Evolutionary conservation across 495 filamentous ascomycete genomes (phyloP).

Genomic region (Lepraria neglecta): DNA sequence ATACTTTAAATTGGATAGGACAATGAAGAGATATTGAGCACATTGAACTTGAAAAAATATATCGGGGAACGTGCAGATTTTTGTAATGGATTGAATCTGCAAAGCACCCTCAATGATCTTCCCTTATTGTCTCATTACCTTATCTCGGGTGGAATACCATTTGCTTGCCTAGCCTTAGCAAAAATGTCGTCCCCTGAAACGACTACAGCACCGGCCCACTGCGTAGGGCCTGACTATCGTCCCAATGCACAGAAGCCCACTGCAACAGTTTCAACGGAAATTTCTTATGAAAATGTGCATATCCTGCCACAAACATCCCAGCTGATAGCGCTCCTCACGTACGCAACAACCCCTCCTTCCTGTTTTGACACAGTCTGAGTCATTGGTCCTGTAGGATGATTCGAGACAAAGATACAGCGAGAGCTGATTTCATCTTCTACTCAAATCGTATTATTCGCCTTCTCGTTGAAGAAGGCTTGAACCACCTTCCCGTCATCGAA

Average conservation of each 20-base stretch:
- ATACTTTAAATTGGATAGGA: too few relatives aligned
- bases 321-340: constrained; percentile 95
- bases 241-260: constrained; percentile 73
- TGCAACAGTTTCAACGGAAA: constrained; percentile 79
- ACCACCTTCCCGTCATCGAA: constrained; percentile 87
- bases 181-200: constrained; percentile 14
- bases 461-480: constrained; percentile 95
- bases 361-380: constrained; percentile 27
- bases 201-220: constrained; percentile 54
- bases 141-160: background rate
- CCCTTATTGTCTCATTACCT: background rate
- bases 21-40: too few relatives aligned
- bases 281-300: constrained; percentile 81
- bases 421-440: constrained; percentile 98
- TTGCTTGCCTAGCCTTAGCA: background rate
- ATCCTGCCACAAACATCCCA: constrained; percentile 90
- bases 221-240: constrained; percentile 73
- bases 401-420: constrained; percentile 76
- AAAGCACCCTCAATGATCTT: background rate
- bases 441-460: constrained; percentile 97
- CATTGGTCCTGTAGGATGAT: constrained; percentile 64
- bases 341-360: constrained; percentile 36
- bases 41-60: too few relatives aligned
- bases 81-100: background rate
- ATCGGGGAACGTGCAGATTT: background rate